Conservation (phyloP, 495 filamentous ascomycete species). For the Evansstolkia leycettana region DNA sequence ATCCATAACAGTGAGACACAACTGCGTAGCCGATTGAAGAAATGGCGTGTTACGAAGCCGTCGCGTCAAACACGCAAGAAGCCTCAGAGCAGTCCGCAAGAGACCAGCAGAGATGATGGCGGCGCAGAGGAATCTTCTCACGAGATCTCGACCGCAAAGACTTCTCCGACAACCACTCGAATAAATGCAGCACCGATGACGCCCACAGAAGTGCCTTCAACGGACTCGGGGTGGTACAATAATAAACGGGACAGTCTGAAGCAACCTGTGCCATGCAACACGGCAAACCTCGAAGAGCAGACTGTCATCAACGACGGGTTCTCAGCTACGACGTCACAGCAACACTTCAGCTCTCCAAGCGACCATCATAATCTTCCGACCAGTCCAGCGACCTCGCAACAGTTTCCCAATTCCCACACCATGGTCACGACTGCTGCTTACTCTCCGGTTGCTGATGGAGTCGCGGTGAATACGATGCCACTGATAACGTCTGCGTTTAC, state of each 20-base stretch:
- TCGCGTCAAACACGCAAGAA: constrained; percentile 36
- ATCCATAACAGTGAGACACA: constrained; percentile 35
- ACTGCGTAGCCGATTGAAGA: constrained; percentile 34
- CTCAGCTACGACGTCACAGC: constrained; percentile 5
- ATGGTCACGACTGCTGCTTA: constrained; percentile 4
- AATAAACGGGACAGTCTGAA: constrained; percentile 7
- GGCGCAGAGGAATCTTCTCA: constrained; percentile 9
- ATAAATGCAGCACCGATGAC: no score
- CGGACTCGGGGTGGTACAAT: constrained; percentile 12
- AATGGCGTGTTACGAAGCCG: constrained; percentile 38
- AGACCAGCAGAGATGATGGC: background rate
- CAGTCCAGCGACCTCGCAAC: constrained; percentile 3
- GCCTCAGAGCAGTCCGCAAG: constrained; percentile 3
- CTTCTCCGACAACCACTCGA: no score
- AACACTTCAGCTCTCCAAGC: constrained; percentile 10
- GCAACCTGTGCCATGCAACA: constrained; percentile 7
- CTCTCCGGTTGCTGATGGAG: background rate
- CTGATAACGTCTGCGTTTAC: constrained; percentile 6
- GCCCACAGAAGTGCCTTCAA: constrained; percentile 1
- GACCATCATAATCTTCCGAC: background rate
- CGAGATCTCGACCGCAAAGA: constrained; percentile 4
- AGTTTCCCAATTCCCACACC: constrained; percentile 7
- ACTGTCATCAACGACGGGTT: constrained; percentile 3
- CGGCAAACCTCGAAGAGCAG: constrained; percentile 6
- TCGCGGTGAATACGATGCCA: background rate